Base-by-base conservation (phyloP, 805 yeast genomes). In the Candida suzukii region DNA sequence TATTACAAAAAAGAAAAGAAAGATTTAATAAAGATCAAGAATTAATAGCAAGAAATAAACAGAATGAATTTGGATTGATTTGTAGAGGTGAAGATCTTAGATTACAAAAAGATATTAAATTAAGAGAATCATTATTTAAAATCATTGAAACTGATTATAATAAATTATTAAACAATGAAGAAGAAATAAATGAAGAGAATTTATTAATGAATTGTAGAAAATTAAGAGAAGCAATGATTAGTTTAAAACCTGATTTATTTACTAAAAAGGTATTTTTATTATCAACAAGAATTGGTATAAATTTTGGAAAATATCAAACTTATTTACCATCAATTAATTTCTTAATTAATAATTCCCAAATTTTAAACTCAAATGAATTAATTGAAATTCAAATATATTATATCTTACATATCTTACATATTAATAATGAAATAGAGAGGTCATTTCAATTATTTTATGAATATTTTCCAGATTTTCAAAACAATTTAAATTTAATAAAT, bases 11-110 rank as follows among this genome's bases (percentile, higher is more conserved):
- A 43, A 56, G 76, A 37, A 51, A 50, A 38, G 49, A 49, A 12
- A 56, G 68, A 43, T 71, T 73, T 42, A 53, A 48, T 6, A 44
- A 44, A 0, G 56, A 60, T 4, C 51, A 54, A 7, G 39, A 44
- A 13, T 28, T 32, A 3, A 47, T 46, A 17, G 46, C 46, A 40
- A 33, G 49, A 21, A 31, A 42, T 2, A 49, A 48, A 24, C 51
- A 54, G 14, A 40, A 47, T 2, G 68, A 63, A 7, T 76, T 68
- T 46, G 84, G 86, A 0, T 61, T 76, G 38, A 57, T 79, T 8
- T 80, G 86, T 46, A 61, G 87, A 42, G 85, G 86, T 1, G 80
- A 73, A 35, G 79, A 73, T 41, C 54, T 53, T 39, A 53, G 73
- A 31, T 61, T 81, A 33, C 78, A 71, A 49, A 51, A 58, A 4